Conservation (phyloP, 768 basidiomycete genomes). For the Agrocybe chaxingu region DNA sequence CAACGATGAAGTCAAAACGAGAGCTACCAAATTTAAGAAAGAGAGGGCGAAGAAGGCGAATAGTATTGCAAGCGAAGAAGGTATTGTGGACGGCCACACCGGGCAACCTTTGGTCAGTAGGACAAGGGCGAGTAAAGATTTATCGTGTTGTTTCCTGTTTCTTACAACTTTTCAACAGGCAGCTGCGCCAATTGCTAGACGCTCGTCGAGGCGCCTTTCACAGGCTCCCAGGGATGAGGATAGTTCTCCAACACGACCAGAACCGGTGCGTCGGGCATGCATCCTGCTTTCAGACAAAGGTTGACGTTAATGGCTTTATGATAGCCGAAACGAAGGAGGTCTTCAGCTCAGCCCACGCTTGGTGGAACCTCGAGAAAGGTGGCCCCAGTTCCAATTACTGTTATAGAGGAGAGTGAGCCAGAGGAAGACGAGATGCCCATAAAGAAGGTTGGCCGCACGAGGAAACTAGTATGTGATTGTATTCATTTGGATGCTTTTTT, state of each 20-base stretch:
- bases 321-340: constrained; percentile 77
- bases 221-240: constrained; percentile 50
- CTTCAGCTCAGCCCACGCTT: constrained; percentile 72
- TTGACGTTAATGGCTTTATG: constrained; percentile 8
- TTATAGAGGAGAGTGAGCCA: constrained; percentile 76
- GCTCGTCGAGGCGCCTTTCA: constrained; percentile 63
- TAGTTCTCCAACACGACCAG: constrained; percentile 38
- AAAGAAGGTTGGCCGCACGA: constrained; percentile 58
- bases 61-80: constrained; percentile 76
- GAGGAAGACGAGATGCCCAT: constrained; percentile 51
- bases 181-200: constrained; percentile 11
- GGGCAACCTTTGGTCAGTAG: constrained; percentile 59
- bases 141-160: neutral
- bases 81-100: constrained; percentile 80
- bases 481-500: neutral
- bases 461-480: constrained; percentile 47
- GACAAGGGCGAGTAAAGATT: constrained; percentile 35
- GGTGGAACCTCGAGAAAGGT: constrained; percentile 44
- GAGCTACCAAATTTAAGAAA: constrained; percentile 52
- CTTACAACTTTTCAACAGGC: constrained; percentile 4
- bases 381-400: constrained; percentile 35
- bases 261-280: constrained; percentile 47
- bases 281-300: constrained; percentile 9
- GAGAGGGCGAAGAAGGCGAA: constrained; percentile 64
- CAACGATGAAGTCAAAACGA: constrained; percentile 69